Percentiles rank a stretch among this genome's conserved stretches.
phyloP scores from a whole-genome alignment of 805 yeast species.

The Ogataea wickerhamii region DNA sequence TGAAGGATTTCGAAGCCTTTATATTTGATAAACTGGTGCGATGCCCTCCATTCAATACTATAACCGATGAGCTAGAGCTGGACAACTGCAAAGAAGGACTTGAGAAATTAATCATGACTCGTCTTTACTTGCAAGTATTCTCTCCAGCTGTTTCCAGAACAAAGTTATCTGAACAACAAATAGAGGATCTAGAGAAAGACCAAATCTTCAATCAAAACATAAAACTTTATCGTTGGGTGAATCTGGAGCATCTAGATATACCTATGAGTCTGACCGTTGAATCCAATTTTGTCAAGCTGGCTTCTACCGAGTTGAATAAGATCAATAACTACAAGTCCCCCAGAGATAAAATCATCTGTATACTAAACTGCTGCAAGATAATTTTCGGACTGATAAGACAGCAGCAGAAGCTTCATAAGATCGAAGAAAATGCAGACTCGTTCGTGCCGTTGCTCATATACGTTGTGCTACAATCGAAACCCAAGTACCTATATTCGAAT shows the following conservation, averaged over 20 bases:
- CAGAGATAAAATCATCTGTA: slow-evolving; percentile 87
- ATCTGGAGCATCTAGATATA: slow-evolving; percentile 77
- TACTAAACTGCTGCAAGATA: slow-evolving; percentile 88
- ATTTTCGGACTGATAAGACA: slow-evolving; percentile 83
- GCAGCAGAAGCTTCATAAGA: slow-evolving; percentile 34
- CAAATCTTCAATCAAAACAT: slow-evolving; percentile 46
- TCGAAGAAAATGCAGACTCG: slow-evolving; percentile 86
- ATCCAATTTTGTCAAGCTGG: slow-evolving; percentile 56
- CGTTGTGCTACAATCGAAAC: slow-evolving; percentile 67
- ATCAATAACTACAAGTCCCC: slow-evolving; percentile 88
- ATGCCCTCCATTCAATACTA: slow-evolving; percentile 70
- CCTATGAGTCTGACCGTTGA: slow-evolving; percentile 44
- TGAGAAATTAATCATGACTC: slow-evolving; percentile 88
- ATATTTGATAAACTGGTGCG: slow-evolving; percentile 57
- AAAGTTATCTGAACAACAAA: slow-evolving; percentile 51
- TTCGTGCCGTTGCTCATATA: slow-evolving; percentile 87
- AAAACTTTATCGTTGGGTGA: slow-evolving; percentile 49
- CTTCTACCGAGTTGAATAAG: slow-evolving; percentile 70
- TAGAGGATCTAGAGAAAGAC: slow-evolving; percentile 63
- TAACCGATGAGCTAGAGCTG: slow-evolving; percentile 53
- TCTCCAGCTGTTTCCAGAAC: slow-evolving; percentile 56
- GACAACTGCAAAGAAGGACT: slow-evolving; percentile 84
- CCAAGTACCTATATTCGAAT: slow-evolving; percentile 68
- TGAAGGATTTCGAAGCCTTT: slow-evolving; percentile 73
- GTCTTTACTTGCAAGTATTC: slow-evolving; percentile 72